Conservation (phyloP, 441 rosid species). For the Arabidopsis hybrid region DNA sequence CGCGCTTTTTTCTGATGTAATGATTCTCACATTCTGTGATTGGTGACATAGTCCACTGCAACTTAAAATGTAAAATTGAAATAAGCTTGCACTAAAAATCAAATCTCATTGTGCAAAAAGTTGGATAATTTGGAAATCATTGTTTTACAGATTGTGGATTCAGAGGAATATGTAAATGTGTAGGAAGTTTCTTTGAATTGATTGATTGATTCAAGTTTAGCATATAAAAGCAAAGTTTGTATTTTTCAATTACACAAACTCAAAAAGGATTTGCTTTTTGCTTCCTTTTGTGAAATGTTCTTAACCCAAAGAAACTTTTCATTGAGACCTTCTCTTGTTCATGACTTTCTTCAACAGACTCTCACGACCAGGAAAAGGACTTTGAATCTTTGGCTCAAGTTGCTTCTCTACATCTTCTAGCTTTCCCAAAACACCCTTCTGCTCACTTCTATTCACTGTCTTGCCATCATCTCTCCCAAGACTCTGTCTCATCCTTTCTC, state of each 20-base stretch:
- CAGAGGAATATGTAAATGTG: no score
- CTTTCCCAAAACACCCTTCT: slow-evolving; percentile 39
- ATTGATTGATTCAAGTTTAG: no score
- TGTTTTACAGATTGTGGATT: no score
- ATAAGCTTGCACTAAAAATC: slow-evolving; percentile 30
- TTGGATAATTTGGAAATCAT: not conserved
- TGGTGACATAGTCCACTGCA: slow-evolving; percentile 20
- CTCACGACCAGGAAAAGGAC: slow-evolving; percentile 77
- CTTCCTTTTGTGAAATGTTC: not conserved
- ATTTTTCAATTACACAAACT: no score
- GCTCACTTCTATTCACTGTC: slow-evolving; percentile 17
- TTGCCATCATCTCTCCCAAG: slow-evolving; percentile 36
- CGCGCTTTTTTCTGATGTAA: slow-evolving; percentile 18
- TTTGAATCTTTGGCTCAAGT: slow-evolving; percentile 39
- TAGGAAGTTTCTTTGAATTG: no score
- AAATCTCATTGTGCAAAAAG: slow-evolving; percentile 11
- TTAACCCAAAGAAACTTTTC: slow-evolving; percentile 12
- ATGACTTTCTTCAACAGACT: slow-evolving; percentile 59
- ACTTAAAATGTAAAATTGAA: slow-evolving; percentile 33
- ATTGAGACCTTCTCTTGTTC: slow-evolving; percentile 35
- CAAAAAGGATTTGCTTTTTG: no score
- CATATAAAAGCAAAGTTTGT: no score
- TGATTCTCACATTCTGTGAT: slow-evolving; percentile 26
- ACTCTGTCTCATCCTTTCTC: slow-evolving; percentile 40
- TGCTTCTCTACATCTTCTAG: slow-evolving; percentile 26